Base-by-base conservation (phyloP, 2,329 filamentous ascomycete genomes). In the Alternaria infectoria region DNA sequence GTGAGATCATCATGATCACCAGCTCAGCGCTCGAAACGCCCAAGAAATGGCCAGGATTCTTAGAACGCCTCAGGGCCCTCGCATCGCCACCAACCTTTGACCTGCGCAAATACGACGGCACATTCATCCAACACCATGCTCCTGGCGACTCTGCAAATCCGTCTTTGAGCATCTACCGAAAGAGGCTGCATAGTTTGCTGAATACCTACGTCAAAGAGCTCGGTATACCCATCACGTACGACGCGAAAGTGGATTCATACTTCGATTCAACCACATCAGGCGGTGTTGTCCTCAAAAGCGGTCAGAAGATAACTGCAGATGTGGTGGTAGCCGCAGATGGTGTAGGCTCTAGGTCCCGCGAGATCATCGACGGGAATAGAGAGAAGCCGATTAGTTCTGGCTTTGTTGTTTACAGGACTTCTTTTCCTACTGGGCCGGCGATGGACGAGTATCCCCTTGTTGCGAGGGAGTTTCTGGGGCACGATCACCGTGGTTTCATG, bases 251-350 rank as follows among this genome's bases (percentile, higher is more conserved):
- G 17, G 50, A 21, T 2, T 2, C 47, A 43, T 65, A 56, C 43
- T 65, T 55, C 13, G 59, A 45, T 1, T 51, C 52, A 7, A 57
- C 3, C n/a, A 50, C 25, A 19, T 40, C 25, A 13, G 45, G 45
- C 21, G 45, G 45, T 19, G 45, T 47, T 47, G 1, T 47, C n/a
- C 21, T 47, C 21, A 25, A 47, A 23, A 50, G 13, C 0, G 21
- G 25, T 12, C 36, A 40, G 36, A 40, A 0, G 36, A 40, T 40
- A 40, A 40, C 45, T 21, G 61, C 61, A 15, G 61, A 64, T 40
- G 17, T 64, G 6, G 58, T 61, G 12, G 49, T 64, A 52, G 61
- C 57, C 30, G 50, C 61, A 17, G 61, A 64, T 54, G 61, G 61
- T 6, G 49, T 60, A 19, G 57, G 61, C 21, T 57, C 58, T 11